Conservation (phyloP, 2,329 filamentous ascomycete genomes). For the Sporothrix pallida region DNA sequence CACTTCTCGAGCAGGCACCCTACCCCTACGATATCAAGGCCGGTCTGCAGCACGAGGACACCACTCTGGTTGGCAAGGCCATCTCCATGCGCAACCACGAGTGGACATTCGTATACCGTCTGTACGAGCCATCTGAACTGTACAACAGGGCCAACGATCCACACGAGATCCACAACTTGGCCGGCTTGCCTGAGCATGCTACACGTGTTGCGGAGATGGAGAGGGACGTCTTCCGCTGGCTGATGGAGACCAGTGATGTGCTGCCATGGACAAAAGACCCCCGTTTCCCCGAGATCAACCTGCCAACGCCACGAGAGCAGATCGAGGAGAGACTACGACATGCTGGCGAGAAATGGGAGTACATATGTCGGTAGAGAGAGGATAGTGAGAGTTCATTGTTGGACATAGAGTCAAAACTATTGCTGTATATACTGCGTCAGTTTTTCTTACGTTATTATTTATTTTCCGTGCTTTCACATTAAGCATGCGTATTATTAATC, state of each 20-base stretch:
- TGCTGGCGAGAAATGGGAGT: conserved; percentile 9
- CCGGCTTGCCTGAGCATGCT: conserved; percentile 41
- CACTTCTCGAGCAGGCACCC: conserved; percentile 50
- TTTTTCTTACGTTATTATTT: too few species aligned
- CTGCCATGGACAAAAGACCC: conserved; percentile 22
- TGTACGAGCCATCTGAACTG: conserved; percentile 54
- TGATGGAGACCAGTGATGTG: conserved; percentile 34
- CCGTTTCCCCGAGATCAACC: neutral
- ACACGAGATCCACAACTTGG: conserved; percentile 50
- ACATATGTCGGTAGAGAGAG: neutral
- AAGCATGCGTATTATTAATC: too few species aligned
- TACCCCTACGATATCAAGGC: conserved; percentile 56
- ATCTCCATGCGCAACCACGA: conserved; percentile 47
- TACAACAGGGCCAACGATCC: conserved; percentile 49
- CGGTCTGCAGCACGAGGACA: conserved; percentile 53
- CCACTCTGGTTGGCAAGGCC: conserved; percentile 51
- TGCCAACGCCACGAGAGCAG: conserved; percentile 20
- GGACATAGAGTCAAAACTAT: too few species aligned
- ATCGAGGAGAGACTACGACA: conserved; percentile 22
- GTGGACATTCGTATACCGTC: conserved; percentile 53
- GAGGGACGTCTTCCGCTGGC: conserved; percentile 48
- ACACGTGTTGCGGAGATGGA: conserved; percentile 41
- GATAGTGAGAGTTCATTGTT: too few species aligned
- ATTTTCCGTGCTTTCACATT: too few species aligned
- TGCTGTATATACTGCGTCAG: too few species aligned